Conservation (phyloP, 768 basidiomycete genomes). For the Daedaleopsis sinensis region DNA sequence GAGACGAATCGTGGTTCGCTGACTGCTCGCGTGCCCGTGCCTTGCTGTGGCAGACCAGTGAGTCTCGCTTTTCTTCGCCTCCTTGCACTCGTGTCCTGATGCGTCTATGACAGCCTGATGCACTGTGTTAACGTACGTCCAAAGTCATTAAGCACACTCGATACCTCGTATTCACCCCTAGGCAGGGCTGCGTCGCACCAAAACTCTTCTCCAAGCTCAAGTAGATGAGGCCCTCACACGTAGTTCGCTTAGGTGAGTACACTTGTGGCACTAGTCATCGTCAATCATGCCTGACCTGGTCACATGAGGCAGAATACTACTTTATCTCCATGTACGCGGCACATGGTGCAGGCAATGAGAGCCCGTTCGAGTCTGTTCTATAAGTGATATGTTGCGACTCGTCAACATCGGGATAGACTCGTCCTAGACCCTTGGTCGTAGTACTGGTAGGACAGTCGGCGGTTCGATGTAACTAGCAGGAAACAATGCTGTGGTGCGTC, state of each 20-base stretch:
- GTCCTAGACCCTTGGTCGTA: no score
- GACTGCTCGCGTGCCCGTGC: neutral
- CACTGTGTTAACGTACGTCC: conserved; percentile 87
- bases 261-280: neutral
- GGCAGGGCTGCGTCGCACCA: conserved; percentile 62
- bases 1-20: neutral
- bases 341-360: no score
- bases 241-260: neutral
- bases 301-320: neutral
- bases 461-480: no score
- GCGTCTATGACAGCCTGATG: conserved; percentile 66
- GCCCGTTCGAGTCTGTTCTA: no score
- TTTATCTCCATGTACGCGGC: neutral
- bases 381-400: no score
- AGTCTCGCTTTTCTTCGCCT: conserved; percentile 33
- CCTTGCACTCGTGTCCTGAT: conserved; percentile 9
- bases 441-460: no score
- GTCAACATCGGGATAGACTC: no score
- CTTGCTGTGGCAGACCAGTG: conserved; percentile 63
- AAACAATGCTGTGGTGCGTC: no score
- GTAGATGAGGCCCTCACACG: conserved; percentile 31
- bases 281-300: no score
- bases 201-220: conserved; percentile 82
- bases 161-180: conserved; percentile 14
- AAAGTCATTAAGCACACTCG: neutral